Evolutionary conservation across 345 rosid species (phyloP).

Genomic region (Jatropha curcas): DNA sequence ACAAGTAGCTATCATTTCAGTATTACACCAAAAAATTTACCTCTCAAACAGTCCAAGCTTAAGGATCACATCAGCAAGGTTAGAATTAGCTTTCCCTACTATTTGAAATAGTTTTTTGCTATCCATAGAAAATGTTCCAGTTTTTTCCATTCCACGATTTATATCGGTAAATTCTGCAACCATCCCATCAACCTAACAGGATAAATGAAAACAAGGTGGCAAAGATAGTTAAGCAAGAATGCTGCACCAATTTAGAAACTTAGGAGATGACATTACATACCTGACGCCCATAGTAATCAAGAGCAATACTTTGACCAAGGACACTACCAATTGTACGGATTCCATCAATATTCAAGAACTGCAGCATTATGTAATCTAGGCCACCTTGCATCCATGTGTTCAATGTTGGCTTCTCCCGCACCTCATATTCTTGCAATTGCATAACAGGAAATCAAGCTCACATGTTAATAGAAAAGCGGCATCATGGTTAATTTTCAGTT

Average conservation of each 20-base stretch:
- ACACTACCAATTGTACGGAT: slow-evolving; percentile 92
- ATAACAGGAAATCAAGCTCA: slow-evolving; percentile 24
- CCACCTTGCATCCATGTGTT: slow-evolving; percentile 93
- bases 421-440: slow-evolving; percentile 78
- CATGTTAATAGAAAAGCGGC: not conserved
- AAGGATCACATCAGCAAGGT: slow-evolving; percentile 92
- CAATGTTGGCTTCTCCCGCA: slow-evolving; percentile 72
- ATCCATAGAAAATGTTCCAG: slow-evolving; percentile 94
- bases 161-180: slow-evolving; percentile 97
- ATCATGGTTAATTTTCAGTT: not conserved
- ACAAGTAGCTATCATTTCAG: not conserved
- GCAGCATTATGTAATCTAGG: slow-evolving; percentile 83
- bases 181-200: slow-evolving; percentile 87
- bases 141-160: slow-evolving; percentile 91
- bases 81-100: slow-evolving; percentile 93
- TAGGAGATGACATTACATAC: slow-evolving; percentile 33
- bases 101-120: slow-evolving; percentile 92
- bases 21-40: slow-evolving; percentile 36
- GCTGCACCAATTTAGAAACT: not conserved
- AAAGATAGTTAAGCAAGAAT: slow-evolving; percentile 1
- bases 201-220: slow-evolving; percentile 9
- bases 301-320: slow-evolving; percentile 96
- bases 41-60: slow-evolving; percentile 98
- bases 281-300: slow-evolving; percentile 97
- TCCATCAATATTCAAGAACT: slow-evolving; percentile 82